A percentile compares a stretch with the other conserved stretches of the same genome.
Conservation (phyloP, 2,329 filamentous ascomycete genomes). For the Penicillium glabrum region DNA sequence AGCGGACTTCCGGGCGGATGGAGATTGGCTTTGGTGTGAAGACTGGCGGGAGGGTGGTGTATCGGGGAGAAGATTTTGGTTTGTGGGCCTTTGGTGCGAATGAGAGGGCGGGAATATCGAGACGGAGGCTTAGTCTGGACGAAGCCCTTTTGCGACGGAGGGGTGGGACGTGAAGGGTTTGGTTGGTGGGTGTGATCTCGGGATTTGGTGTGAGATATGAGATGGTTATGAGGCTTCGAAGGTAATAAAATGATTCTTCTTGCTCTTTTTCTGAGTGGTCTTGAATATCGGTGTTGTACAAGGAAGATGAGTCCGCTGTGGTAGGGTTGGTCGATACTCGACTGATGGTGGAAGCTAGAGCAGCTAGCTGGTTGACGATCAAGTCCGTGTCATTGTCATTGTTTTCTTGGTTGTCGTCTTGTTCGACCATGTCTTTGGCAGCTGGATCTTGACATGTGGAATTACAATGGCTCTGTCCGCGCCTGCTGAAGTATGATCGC, state of each 20-base stretch:
- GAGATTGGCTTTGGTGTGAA: conserved; percentile 10
- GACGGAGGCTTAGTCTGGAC: conserved; percentile 18
- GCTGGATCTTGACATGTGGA: not conserved
- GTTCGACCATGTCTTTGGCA: not conserved
- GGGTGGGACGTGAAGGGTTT: not conserved
- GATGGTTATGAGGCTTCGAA: conserved; percentile 21
- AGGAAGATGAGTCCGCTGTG: not conserved
- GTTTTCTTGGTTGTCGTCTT: not conserved
- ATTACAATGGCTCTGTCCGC: not conserved
- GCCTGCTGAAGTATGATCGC: not conserved
- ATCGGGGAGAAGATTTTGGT: conserved; percentile 10
- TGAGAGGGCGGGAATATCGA: conserved; percentile 12
- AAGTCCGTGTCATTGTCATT: conserved; percentile 11
- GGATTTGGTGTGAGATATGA: conserved; percentile 9
- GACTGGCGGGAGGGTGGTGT: conserved; percentile 19
- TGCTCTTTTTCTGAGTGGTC: not conserved
- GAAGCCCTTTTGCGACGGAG: conserved; percentile 17
- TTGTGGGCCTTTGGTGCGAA: conserved; percentile 13
- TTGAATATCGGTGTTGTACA: not conserved
- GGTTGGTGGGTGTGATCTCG: not conserved
- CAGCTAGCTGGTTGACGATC: conserved; percentile 12
- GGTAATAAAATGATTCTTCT: conserved; percentile 21
- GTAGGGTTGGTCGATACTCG: not conserved
- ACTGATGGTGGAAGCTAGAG: conserved; percentile 10
- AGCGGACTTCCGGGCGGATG: conserved; percentile 19